Conservation (phyloP, 306 rosid genomes). For the Lathyrus sativus region DNA sequence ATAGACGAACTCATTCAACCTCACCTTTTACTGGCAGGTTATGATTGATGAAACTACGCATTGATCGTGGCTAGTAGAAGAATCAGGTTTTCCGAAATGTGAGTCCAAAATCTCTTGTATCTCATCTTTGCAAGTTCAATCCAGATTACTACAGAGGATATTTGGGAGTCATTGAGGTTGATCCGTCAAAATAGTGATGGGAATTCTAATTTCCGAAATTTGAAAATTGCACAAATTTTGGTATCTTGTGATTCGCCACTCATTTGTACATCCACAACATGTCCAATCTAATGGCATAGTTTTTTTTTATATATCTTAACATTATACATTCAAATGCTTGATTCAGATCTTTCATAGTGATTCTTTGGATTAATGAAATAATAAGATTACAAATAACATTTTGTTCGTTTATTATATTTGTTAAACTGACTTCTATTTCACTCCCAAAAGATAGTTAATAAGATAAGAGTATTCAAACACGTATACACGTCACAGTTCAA, state of each 20-base stretch:
- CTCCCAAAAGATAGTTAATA: too few relatives aligned
- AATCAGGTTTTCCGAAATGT: constrained; percentile 38
- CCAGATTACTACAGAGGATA: constrained; percentile 35
- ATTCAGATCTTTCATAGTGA: constrained; percentile 45
- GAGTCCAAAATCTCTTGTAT: constrained; percentile 44
- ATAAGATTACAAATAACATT: constrained; percentile 1
- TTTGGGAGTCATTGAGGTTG: constrained; percentile 42
- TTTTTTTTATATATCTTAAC: constrained; percentile 36
- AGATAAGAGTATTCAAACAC: too few relatives aligned
- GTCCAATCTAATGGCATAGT: constrained; percentile 35
- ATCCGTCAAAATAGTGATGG: constrained; percentile 33
- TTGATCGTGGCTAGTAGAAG: constrained; percentile 31
- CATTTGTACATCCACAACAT: constrained; percentile 57
- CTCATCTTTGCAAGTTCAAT: constrained; percentile 45
- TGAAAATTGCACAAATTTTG: constrained; percentile 47
- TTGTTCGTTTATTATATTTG: too few relatives aligned
- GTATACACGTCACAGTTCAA: too few relatives aligned
- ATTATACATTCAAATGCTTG: constrained; percentile 43
- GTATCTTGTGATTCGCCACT: constrained; percentile 40
- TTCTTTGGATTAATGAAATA: constrained; percentile 58
- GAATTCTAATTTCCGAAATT: constrained; percentile 43
- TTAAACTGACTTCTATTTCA: too few relatives aligned
- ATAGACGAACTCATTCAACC: constrained; percentile 9
- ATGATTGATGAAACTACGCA: constrained; percentile 43
- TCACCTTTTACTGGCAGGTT: constrained; percentile 45